These are phyloP conservation scores for Claviceps sorghi DNA, from an alignment of 2,329 filamentous ascomycete genomes.

Conservation along the genomic window DNA sequence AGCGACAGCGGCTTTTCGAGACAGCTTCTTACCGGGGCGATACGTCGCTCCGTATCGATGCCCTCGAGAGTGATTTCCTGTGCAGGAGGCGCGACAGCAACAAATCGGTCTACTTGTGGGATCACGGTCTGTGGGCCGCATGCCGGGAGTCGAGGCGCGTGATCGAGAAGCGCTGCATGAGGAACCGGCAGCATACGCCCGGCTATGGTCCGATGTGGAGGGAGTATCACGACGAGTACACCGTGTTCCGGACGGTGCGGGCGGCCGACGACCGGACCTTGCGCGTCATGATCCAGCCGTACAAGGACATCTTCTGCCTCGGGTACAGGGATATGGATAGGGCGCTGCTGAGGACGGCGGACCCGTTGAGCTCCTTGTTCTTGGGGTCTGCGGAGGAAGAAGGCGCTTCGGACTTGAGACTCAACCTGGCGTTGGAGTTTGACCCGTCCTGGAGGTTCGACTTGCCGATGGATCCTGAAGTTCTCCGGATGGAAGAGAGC, in stretches of 20 bases:
- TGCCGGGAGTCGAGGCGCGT: neutral
- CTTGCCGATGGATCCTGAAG: neutral
- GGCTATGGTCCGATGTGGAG: neutral
- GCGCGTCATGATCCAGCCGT: neutral
- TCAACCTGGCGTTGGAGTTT: neutral
- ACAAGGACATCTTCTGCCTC: neutral
- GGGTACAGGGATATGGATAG: neutral
- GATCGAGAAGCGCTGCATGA: neutral
- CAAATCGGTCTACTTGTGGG: neutral
- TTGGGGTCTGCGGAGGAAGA: neutral
- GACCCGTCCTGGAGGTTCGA: neutral
- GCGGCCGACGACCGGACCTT: too few species aligned
- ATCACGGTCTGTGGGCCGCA: neutral
- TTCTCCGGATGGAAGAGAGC: neutral
- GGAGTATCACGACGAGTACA: neutral
- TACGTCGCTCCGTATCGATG: neutral
- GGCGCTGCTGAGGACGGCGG: neutral
- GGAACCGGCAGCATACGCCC: neutral
- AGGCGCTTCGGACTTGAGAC: neutral
- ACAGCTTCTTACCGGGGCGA: neutral
- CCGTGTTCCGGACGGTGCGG: neutral
- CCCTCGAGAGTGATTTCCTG: neutral
- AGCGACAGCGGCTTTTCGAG: too few species aligned
- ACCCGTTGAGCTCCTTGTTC: neutral
- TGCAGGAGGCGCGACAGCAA: neutral